Evolutionary conservation across 2,329 filamentous ascomycete species (phyloP).

Genomic region (Lasiodiplodia sp.): DNA sequence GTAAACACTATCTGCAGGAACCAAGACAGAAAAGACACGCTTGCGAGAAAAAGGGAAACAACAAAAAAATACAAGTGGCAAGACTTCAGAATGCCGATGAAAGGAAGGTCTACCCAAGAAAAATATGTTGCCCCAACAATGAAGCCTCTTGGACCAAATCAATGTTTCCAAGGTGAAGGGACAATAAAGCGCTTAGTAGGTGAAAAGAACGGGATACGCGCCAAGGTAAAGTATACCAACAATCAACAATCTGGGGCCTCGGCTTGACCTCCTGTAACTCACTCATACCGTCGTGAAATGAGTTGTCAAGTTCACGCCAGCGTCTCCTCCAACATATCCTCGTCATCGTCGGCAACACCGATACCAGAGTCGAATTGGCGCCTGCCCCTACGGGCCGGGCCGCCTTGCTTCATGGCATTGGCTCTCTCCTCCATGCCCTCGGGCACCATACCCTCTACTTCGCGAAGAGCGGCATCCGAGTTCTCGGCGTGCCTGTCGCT

Average conservation of each 20-base stretch:
- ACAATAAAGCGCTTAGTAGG: neutral
- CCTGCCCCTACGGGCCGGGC: conserved; percentile 33
- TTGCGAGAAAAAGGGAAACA: neutral
- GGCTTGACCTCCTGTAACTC: neutral
- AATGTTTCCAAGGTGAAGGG: conserved; percentile 5
- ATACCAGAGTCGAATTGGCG: conserved; percentile 46
- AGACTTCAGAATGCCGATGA: neutral
- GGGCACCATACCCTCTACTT: conserved; percentile 44
- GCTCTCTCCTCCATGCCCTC: conserved; percentile 45
- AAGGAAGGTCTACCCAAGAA: neutral
- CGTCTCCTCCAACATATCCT: conserved; percentile 32
- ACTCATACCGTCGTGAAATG: conserved; percentile 10
- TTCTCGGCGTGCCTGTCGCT: conserved; percentile 18
- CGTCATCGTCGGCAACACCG: conserved; percentile 39
- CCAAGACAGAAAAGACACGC: neutral
- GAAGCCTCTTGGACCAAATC: neutral
- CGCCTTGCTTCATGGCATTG: conserved; percentile 41
- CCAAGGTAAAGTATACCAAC: conserved; percentile 4
- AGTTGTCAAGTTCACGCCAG: conserved; percentile 15
- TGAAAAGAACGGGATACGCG: neutral
- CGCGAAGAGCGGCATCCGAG: conserved; percentile 33
- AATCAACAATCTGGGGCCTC: conserved; percentile 17
- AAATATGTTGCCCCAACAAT: neutral
- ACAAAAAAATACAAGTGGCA: conserved; percentile 20
- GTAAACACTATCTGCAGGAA: neutral